These are phyloP conservation scores for Chrysoporthe austroafricana DNA, from an alignment of 2,329 filamentous ascomycete genomes.

Conservation along the genomic window DNA sequence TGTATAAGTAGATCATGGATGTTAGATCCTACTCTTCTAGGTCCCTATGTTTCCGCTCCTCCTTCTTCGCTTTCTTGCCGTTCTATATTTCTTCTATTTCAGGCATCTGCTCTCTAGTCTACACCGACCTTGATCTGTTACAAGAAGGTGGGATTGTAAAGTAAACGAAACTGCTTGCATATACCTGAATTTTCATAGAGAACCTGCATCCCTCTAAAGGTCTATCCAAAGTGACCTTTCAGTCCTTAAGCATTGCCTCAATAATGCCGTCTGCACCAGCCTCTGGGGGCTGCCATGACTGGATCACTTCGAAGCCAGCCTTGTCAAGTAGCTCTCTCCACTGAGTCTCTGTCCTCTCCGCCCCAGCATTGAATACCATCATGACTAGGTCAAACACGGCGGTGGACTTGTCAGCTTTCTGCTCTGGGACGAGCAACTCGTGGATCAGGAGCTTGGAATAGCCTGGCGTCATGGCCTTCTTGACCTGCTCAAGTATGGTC, in stretches of 20 bases:
- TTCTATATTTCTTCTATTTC: no score
- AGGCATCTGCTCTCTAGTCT: no score
- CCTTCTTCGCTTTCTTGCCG: no score
- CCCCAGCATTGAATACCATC: constrained; percentile 37
- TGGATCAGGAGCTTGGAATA: constrained; percentile 41
- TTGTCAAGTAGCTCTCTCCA: constrained; percentile 33
- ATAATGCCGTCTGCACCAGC: constrained; percentile 32
- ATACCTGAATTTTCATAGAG: no score
- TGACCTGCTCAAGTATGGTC: constrained; percentile 38
- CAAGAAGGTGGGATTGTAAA: no score
- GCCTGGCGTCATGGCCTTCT: constrained; percentile 37
- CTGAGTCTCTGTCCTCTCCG: constrained; percentile 35
- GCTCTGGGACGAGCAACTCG: constrained; percentile 39
- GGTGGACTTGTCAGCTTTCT: constrained; percentile 31
- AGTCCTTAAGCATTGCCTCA: constrained; percentile 9
- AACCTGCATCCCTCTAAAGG: no score
- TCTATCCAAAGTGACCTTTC: background rate
- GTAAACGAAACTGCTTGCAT: no score
- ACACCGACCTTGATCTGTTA: no score
- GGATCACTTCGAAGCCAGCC: constrained; percentile 33
- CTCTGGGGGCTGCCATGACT: constrained; percentile 32
- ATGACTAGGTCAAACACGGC: constrained; percentile 37
- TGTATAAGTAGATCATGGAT: no score
- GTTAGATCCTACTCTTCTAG: no score
- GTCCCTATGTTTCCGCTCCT: no score